A percentile compares a stretch with the other conserved stretches of the same genome.
Conservation (phyloP, 371 early-diverging fungal genomes). For the Apophysomyces ossiformis region DNA sequence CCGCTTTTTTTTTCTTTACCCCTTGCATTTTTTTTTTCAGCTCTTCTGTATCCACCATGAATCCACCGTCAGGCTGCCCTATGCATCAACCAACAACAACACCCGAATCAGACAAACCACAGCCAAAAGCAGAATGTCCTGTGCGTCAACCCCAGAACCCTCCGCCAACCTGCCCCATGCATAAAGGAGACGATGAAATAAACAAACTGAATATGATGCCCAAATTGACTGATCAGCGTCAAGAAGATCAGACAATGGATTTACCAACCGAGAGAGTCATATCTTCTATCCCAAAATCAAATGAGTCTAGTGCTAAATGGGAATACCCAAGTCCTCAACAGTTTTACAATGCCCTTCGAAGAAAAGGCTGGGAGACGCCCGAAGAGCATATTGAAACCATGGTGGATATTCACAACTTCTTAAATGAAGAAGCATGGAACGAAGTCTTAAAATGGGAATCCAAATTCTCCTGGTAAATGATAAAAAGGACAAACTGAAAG, state of each 20-base stretch:
- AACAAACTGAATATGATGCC: conserved; percentile 92
- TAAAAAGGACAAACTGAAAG: too few relatives aligned
- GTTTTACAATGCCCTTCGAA: conserved; percentile 94
- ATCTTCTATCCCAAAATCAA: conserved; percentile 66
- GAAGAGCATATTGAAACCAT: conserved; percentile 90
- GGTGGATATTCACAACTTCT: conserved; percentile 96
- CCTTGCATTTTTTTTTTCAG: conserved; percentile 1
- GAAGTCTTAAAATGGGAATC: conserved; percentile 94
- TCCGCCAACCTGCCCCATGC: conserved; percentile 60
- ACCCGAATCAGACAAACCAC: conserved; percentile 25
- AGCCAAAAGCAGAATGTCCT: conserved; percentile 47
- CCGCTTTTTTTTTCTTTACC: not conserved
- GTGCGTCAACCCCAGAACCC: conserved; percentile 47
- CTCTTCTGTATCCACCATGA: conserved; percentile 11
- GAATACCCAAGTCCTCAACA: conserved; percentile 96
- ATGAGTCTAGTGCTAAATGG: conserved; percentile 65
- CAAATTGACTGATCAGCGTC: conserved; percentile 66
- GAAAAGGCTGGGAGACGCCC: conserved; percentile 93
- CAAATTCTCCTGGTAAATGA: conserved; percentile 66
- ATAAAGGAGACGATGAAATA: conserved; percentile 45
- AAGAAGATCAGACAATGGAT: conserved; percentile 65
- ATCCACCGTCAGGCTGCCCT: conserved; percentile 8
- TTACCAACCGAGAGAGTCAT: conserved; percentile 76
- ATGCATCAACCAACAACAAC: conserved; percentile 15
- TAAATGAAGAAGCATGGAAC: conserved; percentile 95